Percentiles rank a stretch among this genome's conserved stretches.
Conservation (phyloP, 1,284 basidiomycete genomes). For the Tylopilus sp. region DNA sequence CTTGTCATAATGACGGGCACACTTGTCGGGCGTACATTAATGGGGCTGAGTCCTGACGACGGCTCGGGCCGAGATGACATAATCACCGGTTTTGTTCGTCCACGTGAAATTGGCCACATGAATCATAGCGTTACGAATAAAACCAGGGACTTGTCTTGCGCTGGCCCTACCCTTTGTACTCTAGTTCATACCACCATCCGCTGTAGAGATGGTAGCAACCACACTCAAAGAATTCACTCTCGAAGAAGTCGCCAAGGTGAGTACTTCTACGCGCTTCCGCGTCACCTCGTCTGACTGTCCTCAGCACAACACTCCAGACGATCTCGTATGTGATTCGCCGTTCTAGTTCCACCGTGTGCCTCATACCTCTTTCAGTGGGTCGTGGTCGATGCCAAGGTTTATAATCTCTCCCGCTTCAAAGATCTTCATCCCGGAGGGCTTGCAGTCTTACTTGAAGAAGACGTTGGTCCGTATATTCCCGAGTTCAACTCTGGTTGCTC, state of each 20-base stretch:
- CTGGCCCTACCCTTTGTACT: not conserved
- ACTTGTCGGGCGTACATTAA: too few relatives aligned
- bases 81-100: too few relatives aligned
- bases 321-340: constrained; percentile 44
- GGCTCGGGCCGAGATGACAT: too few relatives aligned
- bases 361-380: constrained; percentile 61
- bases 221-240: constrained; percentile 37
- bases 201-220: constrained; percentile 35
- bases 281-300: constrained; percentile 1
- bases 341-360: constrained; percentile 9
- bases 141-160: constrained; percentile 5
- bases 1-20: too few relatives aligned
- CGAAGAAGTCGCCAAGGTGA: constrained; percentile 42
- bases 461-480: constrained; percentile 59
- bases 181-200: constrained; percentile 12
- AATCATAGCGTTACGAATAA: constrained; percentile 7
- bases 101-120: not conserved
- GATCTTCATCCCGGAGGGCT: constrained; percentile 81
- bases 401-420: constrained; percentile 76
- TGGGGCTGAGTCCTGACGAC: too few relatives aligned
- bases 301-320: constrained; percentile 63
- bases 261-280: not conserved
- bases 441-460: constrained; percentile 69
- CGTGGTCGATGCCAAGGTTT: constrained; percentile 81
- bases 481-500: not conserved